Evolutionary conservation across 768 basidiomycete species (phyloP), one percentile per base, ranked within the genome.

Genomic region (Baorangia bicolor): DNA sequence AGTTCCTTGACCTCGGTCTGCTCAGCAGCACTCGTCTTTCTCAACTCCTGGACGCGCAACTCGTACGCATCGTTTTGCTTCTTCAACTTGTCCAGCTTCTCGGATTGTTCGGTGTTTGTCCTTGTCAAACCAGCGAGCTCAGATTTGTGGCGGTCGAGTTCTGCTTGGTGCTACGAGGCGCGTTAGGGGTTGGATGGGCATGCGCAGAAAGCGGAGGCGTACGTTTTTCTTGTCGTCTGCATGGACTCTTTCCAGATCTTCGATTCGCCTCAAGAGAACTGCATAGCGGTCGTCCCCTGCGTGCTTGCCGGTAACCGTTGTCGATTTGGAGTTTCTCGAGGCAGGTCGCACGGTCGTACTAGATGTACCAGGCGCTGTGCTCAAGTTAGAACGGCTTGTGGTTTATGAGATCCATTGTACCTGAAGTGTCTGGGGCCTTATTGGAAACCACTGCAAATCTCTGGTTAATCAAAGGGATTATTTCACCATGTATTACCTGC

Each of bases 151-250:
- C 77, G 77, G 39, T 87, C 85, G n/a, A 82, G 58, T 57, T 88
- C 84, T 2, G 71, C 69, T 63, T 79, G 79, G 64, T 88, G 83
- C 90, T 90, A 56, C 5, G 21, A 11, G 16, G 41, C 11, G 12
- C 51, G 49, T 67, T 34, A 55, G 49, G 14, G 25, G 8, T 16
- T 20, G 38, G 31, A 11, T n/a, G 43, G 0, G 9, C 12, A 5
- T 16, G 30, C 1, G 51, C 41, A 14, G 3, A 18, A 8, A 21
- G 23, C 25, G 14, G 49, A 1, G 27, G 11, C 83, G 60, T 65
- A 89, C 88, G 45, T 75, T 55, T 75, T 80, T 85, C 79, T 88
- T 90, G 54, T 79, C 81, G 4, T 88, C 86, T 37, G 76, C 69
- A 63, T 86, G 85, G n/a, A 84, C 68, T 51, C 69, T 72, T 70